Conservation (phyloP, 1,284 basidiomycete genomes). For the Cystobasidium pallidum region DNA sequence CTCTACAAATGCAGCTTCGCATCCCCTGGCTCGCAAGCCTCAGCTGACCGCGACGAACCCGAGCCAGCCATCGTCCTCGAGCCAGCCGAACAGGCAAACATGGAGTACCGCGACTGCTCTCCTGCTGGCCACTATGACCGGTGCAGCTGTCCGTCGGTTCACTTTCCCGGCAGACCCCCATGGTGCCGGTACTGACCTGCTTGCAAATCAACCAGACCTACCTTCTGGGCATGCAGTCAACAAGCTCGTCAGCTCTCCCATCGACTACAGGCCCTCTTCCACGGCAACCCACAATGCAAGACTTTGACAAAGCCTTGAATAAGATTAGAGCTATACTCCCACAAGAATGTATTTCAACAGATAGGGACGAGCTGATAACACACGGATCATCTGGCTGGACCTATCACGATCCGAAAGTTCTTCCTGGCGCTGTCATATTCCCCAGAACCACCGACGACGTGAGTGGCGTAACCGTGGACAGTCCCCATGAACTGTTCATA, state of each 20-base stretch:
- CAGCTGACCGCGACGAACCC: slow-evolving; percentile 1
- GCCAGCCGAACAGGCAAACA: slow-evolving; percentile 20
- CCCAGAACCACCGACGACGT: slow-evolving; percentile 66
- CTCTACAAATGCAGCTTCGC: slow-evolving; percentile 12
- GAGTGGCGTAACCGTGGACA: slow-evolving; percentile 61
- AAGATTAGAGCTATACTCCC: slow-evolving; percentile 47
- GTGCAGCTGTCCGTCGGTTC: slow-evolving; percentile 39
- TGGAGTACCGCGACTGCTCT: slow-evolving; percentile 46
- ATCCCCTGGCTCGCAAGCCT: slow-evolving; percentile 38
- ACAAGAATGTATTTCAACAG: slow-evolving; percentile 46
- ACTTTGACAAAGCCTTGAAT: slow-evolving; percentile 46
- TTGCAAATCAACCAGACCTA: slow-evolving; percentile 14
- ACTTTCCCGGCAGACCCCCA: slow-evolving; percentile 18
- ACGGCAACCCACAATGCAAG: slow-evolving; percentile 46
- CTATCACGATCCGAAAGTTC: slow-evolving; percentile 49
- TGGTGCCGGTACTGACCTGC: neutral
- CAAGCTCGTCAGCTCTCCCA: neutral
- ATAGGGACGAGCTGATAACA: slow-evolving; percentile 46
- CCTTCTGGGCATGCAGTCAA: slow-evolving; percentile 28
- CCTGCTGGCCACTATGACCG: slow-evolving; percentile 51
- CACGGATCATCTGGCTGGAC: slow-evolving; percentile 47
- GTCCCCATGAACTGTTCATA: no score
- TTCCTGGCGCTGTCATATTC: slow-evolving; percentile 52
- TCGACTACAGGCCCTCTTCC: neutral
- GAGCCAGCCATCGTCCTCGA: neutral